Conservation (phyloP, 768 basidiomycete genomes). For the Mycena floridula region DNA sequence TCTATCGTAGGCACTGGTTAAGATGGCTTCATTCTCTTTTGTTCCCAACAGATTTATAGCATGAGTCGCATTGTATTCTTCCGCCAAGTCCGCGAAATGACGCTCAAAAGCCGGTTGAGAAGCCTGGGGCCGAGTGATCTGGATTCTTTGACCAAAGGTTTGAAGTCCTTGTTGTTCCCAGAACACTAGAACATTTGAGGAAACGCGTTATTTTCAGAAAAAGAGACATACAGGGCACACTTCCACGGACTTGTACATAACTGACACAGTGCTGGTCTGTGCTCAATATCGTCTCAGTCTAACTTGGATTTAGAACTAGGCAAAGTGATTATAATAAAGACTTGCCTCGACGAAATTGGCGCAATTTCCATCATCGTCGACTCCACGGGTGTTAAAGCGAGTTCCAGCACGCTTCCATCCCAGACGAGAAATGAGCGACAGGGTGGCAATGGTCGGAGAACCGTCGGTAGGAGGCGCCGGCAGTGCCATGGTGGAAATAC, state of each 20-base stretch:
- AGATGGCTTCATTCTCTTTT: constrained; percentile 85
- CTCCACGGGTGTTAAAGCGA: constrained; percentile 93
- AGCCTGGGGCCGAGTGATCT: constrained; percentile 91
- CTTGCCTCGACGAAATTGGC: constrained; percentile 95
- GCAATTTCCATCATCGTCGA: constrained; percentile 91
- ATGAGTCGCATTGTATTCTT: constrained; percentile 81
- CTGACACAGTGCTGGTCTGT: constrained; percentile 86
- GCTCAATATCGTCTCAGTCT: constrained; percentile 90
- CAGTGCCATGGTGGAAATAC: constrained; percentile 71
- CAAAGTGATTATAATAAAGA: constrained; percentile 3
- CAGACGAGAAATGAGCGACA: constrained; percentile 80
- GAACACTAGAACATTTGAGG: constrained; percentile 57
- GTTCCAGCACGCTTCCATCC: constrained; percentile 96
- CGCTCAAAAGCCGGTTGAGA: constrained; percentile 97
- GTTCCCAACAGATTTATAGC: constrained; percentile 88
- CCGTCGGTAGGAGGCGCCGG: constrained; percentile 72
- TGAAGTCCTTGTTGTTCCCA: constrained; percentile 98
- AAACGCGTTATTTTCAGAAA: constrained; percentile 8
- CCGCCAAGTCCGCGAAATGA: constrained; percentile 81
- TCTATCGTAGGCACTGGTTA: constrained; percentile 77
- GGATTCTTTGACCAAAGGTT: constrained; percentile 90
- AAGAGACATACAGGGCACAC: constrained; percentile 77
- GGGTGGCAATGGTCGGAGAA: constrained; percentile 63
- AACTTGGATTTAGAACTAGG: constrained; percentile 12
- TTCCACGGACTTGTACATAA: constrained; percentile 91